phyloP scores from a whole-genome alignment of 352 stramenopile species.

The Pythium plurisporium region DNA sequence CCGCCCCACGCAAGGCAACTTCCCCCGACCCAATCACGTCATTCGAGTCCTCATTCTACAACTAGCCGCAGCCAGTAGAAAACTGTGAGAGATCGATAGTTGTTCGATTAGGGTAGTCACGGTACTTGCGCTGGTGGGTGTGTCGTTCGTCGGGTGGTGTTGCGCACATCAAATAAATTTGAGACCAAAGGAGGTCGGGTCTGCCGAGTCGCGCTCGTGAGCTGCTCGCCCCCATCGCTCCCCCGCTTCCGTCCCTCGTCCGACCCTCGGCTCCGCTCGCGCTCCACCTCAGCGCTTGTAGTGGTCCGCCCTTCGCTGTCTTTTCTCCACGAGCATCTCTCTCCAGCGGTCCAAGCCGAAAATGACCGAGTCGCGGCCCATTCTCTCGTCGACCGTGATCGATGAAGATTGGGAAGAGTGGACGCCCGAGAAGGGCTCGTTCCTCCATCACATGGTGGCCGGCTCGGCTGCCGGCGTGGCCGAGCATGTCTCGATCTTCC shows the following conservation, averaged over 20 bases:
- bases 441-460: slow-evolving; percentile 93
- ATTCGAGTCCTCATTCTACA: slow-evolving; percentile 3
- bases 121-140: slow-evolving; percentile 1
- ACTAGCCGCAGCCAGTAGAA: no score
- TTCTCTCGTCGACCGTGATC: slow-evolving; percentile 24
- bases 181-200: slow-evolving; percentile 8
- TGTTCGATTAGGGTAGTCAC: slow-evolving; percentile 6
- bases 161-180: slow-evolving; percentile 20
- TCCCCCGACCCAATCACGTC: slow-evolving; percentile 18
- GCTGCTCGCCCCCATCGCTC: background rate
- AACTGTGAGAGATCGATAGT: no score
- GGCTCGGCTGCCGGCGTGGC: slow-evolving; percentile 94
- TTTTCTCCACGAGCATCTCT: background rate
- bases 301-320: background rate
- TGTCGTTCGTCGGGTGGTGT: slow-evolving; percentile 9
- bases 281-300: no score
- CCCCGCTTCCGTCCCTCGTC: background rate
- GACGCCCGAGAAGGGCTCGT: slow-evolving; percentile 90
- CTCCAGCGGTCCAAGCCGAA: background rate
- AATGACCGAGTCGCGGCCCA: slow-evolving; percentile 20
- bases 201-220: background rate
- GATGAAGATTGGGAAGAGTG: slow-evolving; percentile 94
- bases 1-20: slow-evolving; percentile 14
- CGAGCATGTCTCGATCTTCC: slow-evolving; percentile 98
- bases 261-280: background rate